These are phyloP conservation scores for Ministeria vibrans DNA, from an alignment of 78 protist genomes.

Conservation along the genomic window DNA sequence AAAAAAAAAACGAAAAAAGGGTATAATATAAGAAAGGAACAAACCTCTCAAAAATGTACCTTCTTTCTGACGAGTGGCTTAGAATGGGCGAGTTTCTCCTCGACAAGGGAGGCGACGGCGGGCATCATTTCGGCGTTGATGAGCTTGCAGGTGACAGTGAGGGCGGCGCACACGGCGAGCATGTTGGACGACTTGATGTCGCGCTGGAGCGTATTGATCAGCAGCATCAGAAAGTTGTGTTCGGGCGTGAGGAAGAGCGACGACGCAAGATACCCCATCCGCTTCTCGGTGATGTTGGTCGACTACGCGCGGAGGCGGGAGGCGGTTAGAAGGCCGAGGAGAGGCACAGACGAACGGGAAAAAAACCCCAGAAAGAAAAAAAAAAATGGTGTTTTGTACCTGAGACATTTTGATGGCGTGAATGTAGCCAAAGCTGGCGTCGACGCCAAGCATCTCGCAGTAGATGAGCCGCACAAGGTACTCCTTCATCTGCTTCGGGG, in stretches of 20 bases:
- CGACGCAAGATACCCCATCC: constrained; percentile 55
- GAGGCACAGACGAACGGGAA: too few species aligned
- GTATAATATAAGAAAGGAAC: too few species aligned
- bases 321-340: too few species aligned
- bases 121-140: constrained; percentile 49
- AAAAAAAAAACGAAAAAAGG: too few species aligned
- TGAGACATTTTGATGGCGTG: constrained; percentile 75
- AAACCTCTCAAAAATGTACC: too few species aligned
- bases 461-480: constrained; percentile 51
- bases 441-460: constrained; percentile 77
- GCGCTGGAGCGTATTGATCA: constrained; percentile 59
- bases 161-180: constrained; percentile 53
- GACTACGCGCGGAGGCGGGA: too few species aligned
- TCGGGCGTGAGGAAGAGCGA: constrained; percentile 35
- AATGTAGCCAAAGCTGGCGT: constrained; percentile 57
- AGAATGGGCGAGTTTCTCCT: neutral
- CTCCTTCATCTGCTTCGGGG: constrained; percentile 41
- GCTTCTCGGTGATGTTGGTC: constrained; percentile 35
- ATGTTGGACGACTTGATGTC: constrained; percentile 35
- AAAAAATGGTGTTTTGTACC: too few species aligned
- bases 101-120: constrained; percentile 16
- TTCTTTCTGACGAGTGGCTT: constrained; percentile 47
- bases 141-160: constrained; percentile 38
- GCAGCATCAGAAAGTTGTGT: constrained; percentile 58
- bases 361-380: too few species aligned